A percentile compares a stretch with the other conserved stretches of the same genome.
These are phyloP conservation scores for Acmispon strigosus DNA, from an alignment of 306 rosid species.

Conservation along the genomic window DNA sequence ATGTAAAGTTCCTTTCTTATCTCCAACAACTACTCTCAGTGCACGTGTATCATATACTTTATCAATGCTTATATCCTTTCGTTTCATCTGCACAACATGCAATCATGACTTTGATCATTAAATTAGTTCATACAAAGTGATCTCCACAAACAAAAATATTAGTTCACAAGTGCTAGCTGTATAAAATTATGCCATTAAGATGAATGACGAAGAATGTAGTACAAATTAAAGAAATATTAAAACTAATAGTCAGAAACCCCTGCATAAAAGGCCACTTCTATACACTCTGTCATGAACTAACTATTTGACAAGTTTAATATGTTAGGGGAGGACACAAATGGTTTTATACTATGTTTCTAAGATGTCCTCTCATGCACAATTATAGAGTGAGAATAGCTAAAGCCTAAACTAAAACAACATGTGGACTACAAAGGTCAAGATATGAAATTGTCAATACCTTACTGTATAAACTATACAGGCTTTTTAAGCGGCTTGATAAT, in stretches of 20 bases:
- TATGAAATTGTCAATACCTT: constrained; percentile 50
- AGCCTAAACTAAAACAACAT: neutral
- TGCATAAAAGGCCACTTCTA: constrained; percentile 7
- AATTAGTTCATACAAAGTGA: neutral
- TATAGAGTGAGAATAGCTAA: neutral
- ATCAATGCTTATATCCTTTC: constrained; percentile 70
- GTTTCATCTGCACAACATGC: constrained; percentile 61
- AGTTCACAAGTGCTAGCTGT: neutral
- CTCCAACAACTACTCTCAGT: constrained; percentile 94
- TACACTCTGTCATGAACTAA: neutral
- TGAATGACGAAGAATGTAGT: neutral
- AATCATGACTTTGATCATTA: constrained; percentile 17
- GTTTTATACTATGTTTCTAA: no score
- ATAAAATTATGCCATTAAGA: constrained; percentile 5
- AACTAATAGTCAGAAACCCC: constrained; percentile 10
- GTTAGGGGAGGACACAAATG: no score
- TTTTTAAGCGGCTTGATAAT: constrained; percentile 82
- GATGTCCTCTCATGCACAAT: neutral
- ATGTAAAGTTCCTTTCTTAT: constrained; percentile 83
- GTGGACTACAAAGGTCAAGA: constrained; percentile 13
- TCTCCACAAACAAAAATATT: neutral
- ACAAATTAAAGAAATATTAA: neutral
- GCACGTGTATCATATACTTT: constrained; percentile 96
- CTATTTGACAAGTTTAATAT: no score
- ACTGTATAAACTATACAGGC: constrained; percentile 88